Conservation (phyloP, 73 alveolate genomes). For the Breviolum minutum region DNA sequence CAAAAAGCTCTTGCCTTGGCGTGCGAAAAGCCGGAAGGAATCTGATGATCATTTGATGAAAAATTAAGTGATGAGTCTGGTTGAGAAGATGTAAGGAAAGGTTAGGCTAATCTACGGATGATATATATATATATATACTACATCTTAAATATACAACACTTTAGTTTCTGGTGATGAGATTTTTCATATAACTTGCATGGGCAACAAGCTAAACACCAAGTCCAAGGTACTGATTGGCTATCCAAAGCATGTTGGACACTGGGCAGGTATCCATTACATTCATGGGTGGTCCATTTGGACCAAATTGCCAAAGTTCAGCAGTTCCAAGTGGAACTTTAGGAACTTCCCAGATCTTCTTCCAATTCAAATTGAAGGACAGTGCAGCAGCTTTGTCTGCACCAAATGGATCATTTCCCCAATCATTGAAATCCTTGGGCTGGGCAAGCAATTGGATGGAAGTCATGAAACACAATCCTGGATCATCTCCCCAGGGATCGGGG, state of each 20-base stretch:
- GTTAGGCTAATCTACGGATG: too few species aligned
- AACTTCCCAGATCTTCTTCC: slow-evolving; percentile 26
- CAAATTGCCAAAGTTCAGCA: slow-evolving; percentile 74
- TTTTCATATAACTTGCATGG: background rate
- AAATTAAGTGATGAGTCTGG: background rate
- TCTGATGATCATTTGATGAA: background rate
- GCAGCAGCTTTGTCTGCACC: slow-evolving; percentile 63
- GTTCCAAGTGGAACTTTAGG: slow-evolving; percentile 59
- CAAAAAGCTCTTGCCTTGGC: slow-evolving; percentile 43
- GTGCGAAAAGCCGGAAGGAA: background rate
- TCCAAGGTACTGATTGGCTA: slow-evolving; percentile 75
- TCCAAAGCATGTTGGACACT: slow-evolving; percentile 60
- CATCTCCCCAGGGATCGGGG: too few species aligned
- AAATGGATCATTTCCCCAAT: slow-evolving; percentile 74
- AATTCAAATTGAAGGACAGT: background rate
- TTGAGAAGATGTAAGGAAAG: background rate
- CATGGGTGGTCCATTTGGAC: slow-evolving; percentile 95
- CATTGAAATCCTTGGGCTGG: slow-evolving; percentile 53
- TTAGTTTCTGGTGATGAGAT: too few species aligned
- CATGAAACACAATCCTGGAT: too few species aligned
- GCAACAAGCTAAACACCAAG: background rate
- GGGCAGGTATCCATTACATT: slow-evolving; percentile 78
- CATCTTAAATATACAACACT: too few species aligned
- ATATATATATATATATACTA: too few species aligned
- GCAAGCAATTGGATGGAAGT: background rate